Evolutionary conservation across 148 eudicot species (phyloP).

Genomic region (Rhododendron molle): DNA sequence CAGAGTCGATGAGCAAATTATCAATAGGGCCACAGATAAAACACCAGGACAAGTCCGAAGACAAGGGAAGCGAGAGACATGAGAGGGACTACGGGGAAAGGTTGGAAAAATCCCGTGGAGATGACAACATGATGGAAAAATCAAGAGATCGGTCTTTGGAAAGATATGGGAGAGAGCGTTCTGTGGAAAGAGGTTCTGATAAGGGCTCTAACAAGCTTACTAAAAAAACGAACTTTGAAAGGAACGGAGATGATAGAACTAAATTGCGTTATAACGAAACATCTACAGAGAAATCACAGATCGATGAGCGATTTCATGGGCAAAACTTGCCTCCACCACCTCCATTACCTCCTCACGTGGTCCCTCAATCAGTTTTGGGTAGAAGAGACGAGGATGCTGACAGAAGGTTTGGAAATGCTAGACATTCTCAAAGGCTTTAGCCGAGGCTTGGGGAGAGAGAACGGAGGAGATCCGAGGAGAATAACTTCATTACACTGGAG

Average conservation of each 20-base stretch:
- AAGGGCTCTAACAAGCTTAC: constrained; percentile 56
- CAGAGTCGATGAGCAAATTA: constrained; percentile 46
- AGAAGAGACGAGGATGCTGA: constrained; percentile 90
- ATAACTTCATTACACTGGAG: constrained; percentile 44
- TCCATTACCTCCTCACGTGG: constrained; percentile 81
- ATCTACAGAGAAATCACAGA: constrained; percentile 55
- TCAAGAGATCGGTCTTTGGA: constrained; percentile 78
- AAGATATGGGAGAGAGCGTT: constrained; percentile 81
- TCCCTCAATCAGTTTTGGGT: constrained; percentile 74
- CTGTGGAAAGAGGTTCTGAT: constrained; percentile 72
- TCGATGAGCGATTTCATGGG: constrained; percentile 71
- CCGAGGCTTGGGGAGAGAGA: constrained; percentile 96
- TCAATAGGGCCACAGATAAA: constrained; percentile 44
- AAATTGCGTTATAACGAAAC: constrained; percentile 62
- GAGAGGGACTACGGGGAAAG: constrained; percentile 75
- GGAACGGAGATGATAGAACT: constrained; percentile 73
- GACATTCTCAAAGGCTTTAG: constrained; percentile 85
- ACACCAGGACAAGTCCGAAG: constrained; percentile 52
- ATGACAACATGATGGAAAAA: constrained; percentile 60
- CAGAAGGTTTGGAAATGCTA: constrained; percentile 63
- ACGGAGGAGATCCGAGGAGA: constrained; percentile 86
- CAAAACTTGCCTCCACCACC: constrained; percentile 98
- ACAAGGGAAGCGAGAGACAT: constrained; percentile 67
- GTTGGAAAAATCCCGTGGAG: constrained; percentile 61
- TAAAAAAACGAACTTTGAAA: constrained; percentile 66